Evolutionary conservation across 495 filamentous ascomycete species (phyloP).

Genomic region (Aspergillus kassunensis): DNA sequence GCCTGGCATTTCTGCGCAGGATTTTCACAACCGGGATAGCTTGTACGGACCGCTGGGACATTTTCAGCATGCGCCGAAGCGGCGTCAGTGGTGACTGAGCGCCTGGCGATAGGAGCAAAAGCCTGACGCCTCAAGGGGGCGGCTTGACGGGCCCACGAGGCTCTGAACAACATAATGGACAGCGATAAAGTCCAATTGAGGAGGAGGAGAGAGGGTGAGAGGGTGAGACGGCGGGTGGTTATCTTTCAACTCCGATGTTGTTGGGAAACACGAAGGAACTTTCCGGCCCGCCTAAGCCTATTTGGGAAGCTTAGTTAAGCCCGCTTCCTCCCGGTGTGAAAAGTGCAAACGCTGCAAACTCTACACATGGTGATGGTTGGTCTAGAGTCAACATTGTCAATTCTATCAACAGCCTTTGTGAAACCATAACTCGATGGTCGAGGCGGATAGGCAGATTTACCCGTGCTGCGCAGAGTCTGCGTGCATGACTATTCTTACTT

Average conservation of each 20-base stretch:
- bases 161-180: slow-evolving; percentile 44
- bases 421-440: no score
- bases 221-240: slow-evolving; percentile 19
- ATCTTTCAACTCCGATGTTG: slow-evolving; percentile 31
- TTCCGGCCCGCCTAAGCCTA: slow-evolving; percentile 25
- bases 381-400: no score
- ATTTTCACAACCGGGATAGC: slow-evolving; percentile 30
- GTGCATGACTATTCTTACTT: no score
- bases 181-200: slow-evolving; percentile 27
- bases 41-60: slow-evolving; percentile 48
- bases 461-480: no score
- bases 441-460: no score
- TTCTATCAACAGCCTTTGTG: no score
- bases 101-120: slow-evolving; percentile 53
- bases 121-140: slow-evolving; percentile 53
- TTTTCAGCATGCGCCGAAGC: slow-evolving; percentile 86
- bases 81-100: slow-evolving; percentile 90
- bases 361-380: no score
- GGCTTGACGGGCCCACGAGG: slow-evolving; percentile 40
- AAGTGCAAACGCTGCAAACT: slow-evolving; percentile 2
- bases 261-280: slow-evolving; percentile 37
- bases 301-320: slow-evolving; percentile 31
- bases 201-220: slow-evolving; percentile 10
- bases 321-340: slow-evolving; percentile 28
- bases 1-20: background rate